Evolutionary conservation across 2,329 filamentous ascomycete genomes (phyloP), one percentile per base, ranked within the genome.

Genomic region (Xenosphaeropsis pyriputrescens): DNA sequence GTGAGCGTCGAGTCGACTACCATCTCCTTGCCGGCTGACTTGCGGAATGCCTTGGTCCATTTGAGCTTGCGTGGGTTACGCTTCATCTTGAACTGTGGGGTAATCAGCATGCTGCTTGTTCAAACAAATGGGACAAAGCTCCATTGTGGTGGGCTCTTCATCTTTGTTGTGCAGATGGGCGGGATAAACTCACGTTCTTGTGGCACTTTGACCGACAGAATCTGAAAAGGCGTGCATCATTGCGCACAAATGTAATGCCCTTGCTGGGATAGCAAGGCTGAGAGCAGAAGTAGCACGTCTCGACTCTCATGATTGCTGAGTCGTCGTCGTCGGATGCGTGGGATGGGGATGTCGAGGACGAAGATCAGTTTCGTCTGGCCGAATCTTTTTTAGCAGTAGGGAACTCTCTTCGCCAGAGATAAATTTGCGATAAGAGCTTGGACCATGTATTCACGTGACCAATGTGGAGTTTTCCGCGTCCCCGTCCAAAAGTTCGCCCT

Each of bases 1-100:
- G 85, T 81, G 43, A 98, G 78, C 22, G 89, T 94, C 53, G 76
- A 82, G 70, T 98, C 91, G 61, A 96, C 88, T 40, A 84, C 83
- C 85, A 93, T 76, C 57, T 77, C 71, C 66, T 86, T 93, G 65
- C 85, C 85, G 41, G 82, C 79, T 14, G 80, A 75, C 57, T 79
- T 80, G 55, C 86, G 81, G 72, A 88, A 89, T 37, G 85, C 78
- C 70, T 95, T 94, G 45, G 89, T 95, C 91, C 89, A 95, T 63
- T 86, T 91, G 51, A 96, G 75, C 63, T 95, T 94, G 58, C 89
- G 79, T 29, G 89, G 88, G 65, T 96, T 95, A 49, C 91, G 79
- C 81, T 94, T 94, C 85, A 93, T 93, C 65, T 93, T 91, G 75
- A 93, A 93, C 69, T 76, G 47, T 36, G 9, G 18, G 18, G 15